These are phyloP conservation scores for Anastatica hierochuntica DNA, from an alignment of 345 rosid genomes.

Conservation along the genomic window DNA sequence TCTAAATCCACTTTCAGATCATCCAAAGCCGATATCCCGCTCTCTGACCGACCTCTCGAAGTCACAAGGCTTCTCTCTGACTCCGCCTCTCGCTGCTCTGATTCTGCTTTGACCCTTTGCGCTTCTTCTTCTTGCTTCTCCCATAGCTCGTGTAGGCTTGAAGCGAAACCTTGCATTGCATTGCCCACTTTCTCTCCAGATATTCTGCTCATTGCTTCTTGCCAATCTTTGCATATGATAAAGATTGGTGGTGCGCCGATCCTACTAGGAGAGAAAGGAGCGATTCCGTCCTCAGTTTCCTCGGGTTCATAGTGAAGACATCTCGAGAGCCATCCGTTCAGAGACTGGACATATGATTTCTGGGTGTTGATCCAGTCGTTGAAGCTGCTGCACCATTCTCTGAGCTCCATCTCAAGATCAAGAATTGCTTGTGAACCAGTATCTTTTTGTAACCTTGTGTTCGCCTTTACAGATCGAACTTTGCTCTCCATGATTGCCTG, in stretches of 20 bases:
- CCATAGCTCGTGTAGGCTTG: slow-evolving; percentile 59
- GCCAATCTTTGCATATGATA: slow-evolving; percentile 81
- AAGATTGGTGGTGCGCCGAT: slow-evolving; percentile 78
- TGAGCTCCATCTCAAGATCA: slow-evolving; percentile 73
- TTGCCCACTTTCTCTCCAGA: slow-evolving; percentile 52
- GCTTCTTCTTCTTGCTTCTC: slow-evolving; percentile 76
- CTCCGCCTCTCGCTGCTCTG: slow-evolving; percentile 24
- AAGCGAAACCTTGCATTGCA: slow-evolving; percentile 58
- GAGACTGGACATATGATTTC: slow-evolving; percentile 51
- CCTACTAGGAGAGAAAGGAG: slow-evolving; percentile 78
- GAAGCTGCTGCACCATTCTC: slow-evolving; percentile 61
- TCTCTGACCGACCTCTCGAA: slow-evolving; percentile 47
- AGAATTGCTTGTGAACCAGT: slow-evolving; percentile 55
- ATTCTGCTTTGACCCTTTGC: slow-evolving; percentile 49
- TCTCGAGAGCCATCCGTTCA: slow-evolving; percentile 64
- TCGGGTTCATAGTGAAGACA: slow-evolving; percentile 52
- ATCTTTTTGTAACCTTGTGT: slow-evolving; percentile 41
- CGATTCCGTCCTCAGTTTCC: slow-evolving; percentile 66
- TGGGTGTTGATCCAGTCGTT: slow-evolving; percentile 57
- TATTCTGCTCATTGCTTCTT: slow-evolving; percentile 51
- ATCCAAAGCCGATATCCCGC: slow-evolving; percentile 65
- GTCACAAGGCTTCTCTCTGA: slow-evolving; percentile 42
- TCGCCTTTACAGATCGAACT: slow-evolving; percentile 44
- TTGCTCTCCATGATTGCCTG: slow-evolving; percentile 81
- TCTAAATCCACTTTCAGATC: slow-evolving; percentile 85